Conservation (phyloP, 805 yeast genomes). For the Candida qinlingensis region DNA sequence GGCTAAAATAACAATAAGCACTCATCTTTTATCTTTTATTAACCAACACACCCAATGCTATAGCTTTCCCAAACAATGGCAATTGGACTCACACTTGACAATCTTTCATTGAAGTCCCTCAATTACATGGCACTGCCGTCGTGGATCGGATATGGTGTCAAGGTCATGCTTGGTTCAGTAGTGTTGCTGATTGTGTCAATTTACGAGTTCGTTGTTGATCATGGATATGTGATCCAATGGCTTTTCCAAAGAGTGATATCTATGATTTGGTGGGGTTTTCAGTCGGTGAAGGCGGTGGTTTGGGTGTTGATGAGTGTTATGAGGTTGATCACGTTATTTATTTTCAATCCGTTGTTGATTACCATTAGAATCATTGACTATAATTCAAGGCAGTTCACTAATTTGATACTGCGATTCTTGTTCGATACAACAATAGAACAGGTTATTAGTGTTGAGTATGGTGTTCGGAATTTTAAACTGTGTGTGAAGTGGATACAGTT, state of each 20-base stretch:
- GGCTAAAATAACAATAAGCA: no score
- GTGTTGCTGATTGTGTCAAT: conserved; percentile 4
- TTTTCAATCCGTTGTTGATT: conserved; percentile 19
- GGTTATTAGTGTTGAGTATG: conserved; percentile 13
- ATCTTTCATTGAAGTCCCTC: background rate
- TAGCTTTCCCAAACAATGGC: background rate
- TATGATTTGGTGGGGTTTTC: background rate
- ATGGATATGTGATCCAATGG: background rate
- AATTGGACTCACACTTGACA: background rate
- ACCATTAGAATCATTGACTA: conserved; percentile 18
- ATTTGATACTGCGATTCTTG: conserved; percentile 15
- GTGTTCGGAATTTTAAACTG: conserved; percentile 14
- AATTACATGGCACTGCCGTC: background rate
- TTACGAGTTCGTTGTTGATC: background rate
- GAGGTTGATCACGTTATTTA: background rate
- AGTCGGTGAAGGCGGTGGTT: background rate
- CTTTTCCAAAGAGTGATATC: no score
- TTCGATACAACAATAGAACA: conserved; percentile 16
- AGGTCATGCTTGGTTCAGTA: conserved; percentile 1
- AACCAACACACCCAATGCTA: background rate
- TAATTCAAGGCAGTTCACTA: conserved; percentile 14
- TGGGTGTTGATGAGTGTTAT: background rate
- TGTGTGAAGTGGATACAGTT: conserved; percentile 20
- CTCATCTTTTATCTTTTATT: no score
- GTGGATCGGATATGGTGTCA: background rate